phyloP scores from a whole-genome alignment of 148 eudicot species.

The Rhododendron kiyosumense region DNA sequence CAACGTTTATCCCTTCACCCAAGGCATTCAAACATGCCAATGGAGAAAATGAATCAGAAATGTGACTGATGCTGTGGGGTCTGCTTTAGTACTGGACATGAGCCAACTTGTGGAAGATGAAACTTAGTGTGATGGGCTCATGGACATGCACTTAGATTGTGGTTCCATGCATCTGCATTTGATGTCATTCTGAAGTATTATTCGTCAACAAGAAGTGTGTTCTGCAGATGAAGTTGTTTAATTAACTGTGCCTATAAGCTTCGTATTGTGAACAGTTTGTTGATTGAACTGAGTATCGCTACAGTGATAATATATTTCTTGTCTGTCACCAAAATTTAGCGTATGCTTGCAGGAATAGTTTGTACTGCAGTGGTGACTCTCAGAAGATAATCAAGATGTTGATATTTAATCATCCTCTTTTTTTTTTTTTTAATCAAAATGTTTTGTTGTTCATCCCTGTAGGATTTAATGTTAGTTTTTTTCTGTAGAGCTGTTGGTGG shows the following conservation, averaged over 20 bases:
- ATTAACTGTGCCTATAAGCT: not conserved
- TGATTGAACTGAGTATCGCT: not conserved
- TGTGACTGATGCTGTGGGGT: not conserved
- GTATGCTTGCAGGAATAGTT: not conserved
- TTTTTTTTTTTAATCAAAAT: not conserved
- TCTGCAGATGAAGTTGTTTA: not conserved
- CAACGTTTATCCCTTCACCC: not conserved
- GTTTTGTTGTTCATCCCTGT: not conserved
- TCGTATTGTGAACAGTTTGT: not conserved
- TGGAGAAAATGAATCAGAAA: not conserved
- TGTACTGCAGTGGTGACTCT: not conserved
- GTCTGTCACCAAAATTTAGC: not conserved
- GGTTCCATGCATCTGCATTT: constrained; percentile 2
- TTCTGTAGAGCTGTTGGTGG: not conserved
- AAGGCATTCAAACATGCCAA: not conserved
- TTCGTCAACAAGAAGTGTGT: not conserved
- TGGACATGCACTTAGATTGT: not conserved
- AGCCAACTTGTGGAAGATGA: not conserved
- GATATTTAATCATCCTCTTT: not conserved
- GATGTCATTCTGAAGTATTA: not conserved
- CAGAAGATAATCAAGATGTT: not conserved
- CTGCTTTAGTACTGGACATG: not conserved
- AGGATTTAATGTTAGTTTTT: not conserved
- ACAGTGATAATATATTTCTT: not conserved
- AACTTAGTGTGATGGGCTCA: not conserved